Evolutionary conservation across 2,329 filamentous ascomycete species (phyloP).

Genomic region (Periconia digitata): DNA sequence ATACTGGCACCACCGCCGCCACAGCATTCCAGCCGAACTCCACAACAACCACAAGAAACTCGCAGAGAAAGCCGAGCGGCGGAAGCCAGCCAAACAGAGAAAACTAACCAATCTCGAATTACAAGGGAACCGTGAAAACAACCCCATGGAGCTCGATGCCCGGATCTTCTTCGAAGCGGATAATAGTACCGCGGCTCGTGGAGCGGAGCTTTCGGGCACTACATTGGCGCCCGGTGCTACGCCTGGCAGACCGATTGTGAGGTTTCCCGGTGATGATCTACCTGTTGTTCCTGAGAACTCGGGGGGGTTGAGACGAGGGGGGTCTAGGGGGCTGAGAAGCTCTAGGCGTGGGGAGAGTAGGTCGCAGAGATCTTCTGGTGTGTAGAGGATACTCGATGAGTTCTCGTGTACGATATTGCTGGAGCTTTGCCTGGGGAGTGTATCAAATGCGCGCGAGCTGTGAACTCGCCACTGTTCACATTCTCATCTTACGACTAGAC

Average conservation of each 20-base stretch:
- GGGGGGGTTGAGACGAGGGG: constrained; percentile 4
- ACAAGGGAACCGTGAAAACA: constrained; percentile 14
- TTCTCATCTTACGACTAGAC: no score
- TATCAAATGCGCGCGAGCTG: no score
- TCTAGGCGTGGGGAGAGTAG: no score
- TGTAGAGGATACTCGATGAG: no score
- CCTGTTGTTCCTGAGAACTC: constrained; percentile 13
- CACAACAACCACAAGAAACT: constrained; percentile 3
- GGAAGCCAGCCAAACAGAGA: neutral
- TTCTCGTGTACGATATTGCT: no score
- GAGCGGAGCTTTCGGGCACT: constrained; percentile 20
- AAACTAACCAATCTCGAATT: constrained; percentile 17
- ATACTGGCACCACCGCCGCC: constrained; percentile 10
- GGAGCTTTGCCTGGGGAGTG: no score
- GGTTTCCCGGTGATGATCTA: constrained; percentile 22
- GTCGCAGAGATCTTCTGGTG: no score
- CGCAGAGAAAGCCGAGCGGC: constrained; percentile 3
- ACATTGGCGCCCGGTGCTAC: constrained; percentile 14
- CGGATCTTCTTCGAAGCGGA: constrained; percentile 20
- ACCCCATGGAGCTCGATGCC: constrained; percentile 19
- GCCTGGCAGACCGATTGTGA: constrained; percentile 19
- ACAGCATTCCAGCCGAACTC: constrained; percentile 12
- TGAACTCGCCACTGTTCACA: no score
- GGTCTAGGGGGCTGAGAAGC: neutral
- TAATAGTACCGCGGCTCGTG: constrained; percentile 9